Evolutionary conservation across 1,284 basidiomycete genomes (phyloP), one percentile per base, ranked within the genome.

Genomic region (Wallemia ichthyophaga): DNA sequence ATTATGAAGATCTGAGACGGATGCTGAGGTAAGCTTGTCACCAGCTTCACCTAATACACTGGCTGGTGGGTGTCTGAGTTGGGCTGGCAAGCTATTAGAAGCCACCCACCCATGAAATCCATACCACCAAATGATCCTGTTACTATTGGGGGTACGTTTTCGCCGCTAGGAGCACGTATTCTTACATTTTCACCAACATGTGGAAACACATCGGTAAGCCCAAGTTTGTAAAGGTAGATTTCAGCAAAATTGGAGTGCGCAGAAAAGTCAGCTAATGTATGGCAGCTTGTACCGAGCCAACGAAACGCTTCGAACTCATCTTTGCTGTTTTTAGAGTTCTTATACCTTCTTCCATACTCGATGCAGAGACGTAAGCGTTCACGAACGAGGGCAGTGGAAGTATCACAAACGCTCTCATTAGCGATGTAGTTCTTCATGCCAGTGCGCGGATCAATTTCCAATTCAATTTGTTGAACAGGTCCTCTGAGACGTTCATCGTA

Each of bases 391-490:
- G 78, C 81, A 63, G 82, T 84, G 1, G 85, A 88, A 0, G 89
- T 94, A 63, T 88, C 85, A 86, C 88, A 95, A 25, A 67, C 63
- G 2, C 83, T 64, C 77, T 80, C 80, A 65, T 89, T 91, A 1
- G 85, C 85, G 61, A 94, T 89, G 68, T 92, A 95, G 66, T 89
- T 89, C 73, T 94, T 94, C 87, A 95, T 92, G 2, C 88, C 89
- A 0, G 83, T 85, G 11, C 75, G 73, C 1, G 78, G 78, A 68
- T 95, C 89, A 24, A 95, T 76, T 65, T 91, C 83, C 3, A 94
- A 74, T 67, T 95, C 89, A 54, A 76, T 71, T 0, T 82, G 82
- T 60, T 78, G 69, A 57, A 88, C 78, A 1, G 84, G 85, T 19
- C 80, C 81, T 59, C 85, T 77, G 53, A 88, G 76, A 59, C 81